Evolutionary conservation across 1,284 basidiomycete genomes (phyloP).

Genomic region (Malassezia sp.): DNA sequence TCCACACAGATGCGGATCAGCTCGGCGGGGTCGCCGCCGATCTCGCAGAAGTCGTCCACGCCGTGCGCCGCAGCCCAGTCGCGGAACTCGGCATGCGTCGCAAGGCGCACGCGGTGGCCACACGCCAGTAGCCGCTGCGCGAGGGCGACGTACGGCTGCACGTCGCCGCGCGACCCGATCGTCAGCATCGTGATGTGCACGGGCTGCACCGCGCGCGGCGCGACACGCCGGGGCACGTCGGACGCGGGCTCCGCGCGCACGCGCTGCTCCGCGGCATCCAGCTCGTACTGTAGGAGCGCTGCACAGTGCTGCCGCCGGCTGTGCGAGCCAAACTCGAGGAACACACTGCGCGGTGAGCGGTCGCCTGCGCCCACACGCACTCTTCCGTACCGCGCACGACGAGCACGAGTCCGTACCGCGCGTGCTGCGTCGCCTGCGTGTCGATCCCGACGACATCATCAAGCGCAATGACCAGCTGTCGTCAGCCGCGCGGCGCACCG

Average conservation of each 20-base stretch:
- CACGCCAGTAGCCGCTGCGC: slow-evolving; percentile 82
- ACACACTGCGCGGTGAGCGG: slow-evolving; percentile 50
- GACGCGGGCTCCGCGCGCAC: slow-evolving; percentile 8
- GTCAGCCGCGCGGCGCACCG: too few relatives aligned
- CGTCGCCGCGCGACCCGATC: slow-evolving; percentile 75
- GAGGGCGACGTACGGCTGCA: slow-evolving; percentile 76
- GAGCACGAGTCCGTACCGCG: slow-evolving; percentile 73
- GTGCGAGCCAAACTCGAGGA: slow-evolving; percentile 76
- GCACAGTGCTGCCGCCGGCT: slow-evolving; percentile 68
- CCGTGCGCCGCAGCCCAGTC: slow-evolving; percentile 83
- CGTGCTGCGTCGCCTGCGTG: slow-evolving; percentile 75
- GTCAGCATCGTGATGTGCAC: slow-evolving; percentile 66
- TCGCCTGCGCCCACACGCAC: slow-evolving; percentile 4
- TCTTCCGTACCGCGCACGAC: slow-evolving; percentile 93
- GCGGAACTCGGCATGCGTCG: slow-evolving; percentile 84
- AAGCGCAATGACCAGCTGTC: background rate
- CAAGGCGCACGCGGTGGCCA: slow-evolving; percentile 72
- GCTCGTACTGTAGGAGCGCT: slow-evolving; percentile 62
- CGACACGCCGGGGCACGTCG: background rate
- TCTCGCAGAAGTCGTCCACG: slow-evolving; percentile 71
- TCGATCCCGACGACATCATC: slow-evolving; percentile 75
- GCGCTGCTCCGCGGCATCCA: slow-evolving; percentile 6
- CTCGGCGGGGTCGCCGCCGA: slow-evolving; percentile 93
- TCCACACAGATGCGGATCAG: slow-evolving; percentile 53
- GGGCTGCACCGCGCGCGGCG: slow-evolving; percentile 2